phyloP scores from a whole-genome alignment of 768 basidiomycete species.

The Tephrocybe sp. region DNA sequence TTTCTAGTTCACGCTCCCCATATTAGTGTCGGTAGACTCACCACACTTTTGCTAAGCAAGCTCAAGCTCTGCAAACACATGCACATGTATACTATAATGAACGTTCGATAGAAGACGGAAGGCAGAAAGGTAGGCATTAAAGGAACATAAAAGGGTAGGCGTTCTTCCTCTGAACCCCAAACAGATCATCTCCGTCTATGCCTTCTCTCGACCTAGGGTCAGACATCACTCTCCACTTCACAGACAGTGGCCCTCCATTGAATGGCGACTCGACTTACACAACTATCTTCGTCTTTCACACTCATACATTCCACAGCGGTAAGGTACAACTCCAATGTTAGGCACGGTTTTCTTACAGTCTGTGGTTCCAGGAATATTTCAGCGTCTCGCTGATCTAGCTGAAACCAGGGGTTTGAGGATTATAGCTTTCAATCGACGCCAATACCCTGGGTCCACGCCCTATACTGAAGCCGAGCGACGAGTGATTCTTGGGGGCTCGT shows the following conservation, averaged over 20 bases:
- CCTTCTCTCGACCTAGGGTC: neutral
- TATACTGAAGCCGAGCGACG: constrained; percentile 23
- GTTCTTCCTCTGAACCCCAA: no score
- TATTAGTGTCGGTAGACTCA: no score
- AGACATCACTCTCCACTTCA: neutral
- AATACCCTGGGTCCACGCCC: constrained; percentile 30
- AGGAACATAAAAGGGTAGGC: no score
- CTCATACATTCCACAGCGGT: constrained; percentile 24
- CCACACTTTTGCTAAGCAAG: no score
- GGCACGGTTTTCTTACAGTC: neutral
- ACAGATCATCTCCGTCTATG: neutral
- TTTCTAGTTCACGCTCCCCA: no score
- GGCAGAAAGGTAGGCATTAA: no score
- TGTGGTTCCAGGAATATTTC: constrained; percentile 19
- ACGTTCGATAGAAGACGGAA: no score
- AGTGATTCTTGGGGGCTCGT: constrained; percentile 13
- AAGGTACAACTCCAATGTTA: neutral
- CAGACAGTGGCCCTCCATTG: neutral
- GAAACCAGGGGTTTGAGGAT: constrained; percentile 19
- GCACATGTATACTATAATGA: no score
- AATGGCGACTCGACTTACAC: neutral
- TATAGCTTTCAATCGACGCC: constrained; percentile 29
- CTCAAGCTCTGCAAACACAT: no score
- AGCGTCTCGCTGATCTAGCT: constrained; percentile 19
- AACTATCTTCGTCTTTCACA: constrained; percentile 18